Conservation (phyloP, 2,329 filamentous ascomycete species). For the Didymella segeticola region DNA sequence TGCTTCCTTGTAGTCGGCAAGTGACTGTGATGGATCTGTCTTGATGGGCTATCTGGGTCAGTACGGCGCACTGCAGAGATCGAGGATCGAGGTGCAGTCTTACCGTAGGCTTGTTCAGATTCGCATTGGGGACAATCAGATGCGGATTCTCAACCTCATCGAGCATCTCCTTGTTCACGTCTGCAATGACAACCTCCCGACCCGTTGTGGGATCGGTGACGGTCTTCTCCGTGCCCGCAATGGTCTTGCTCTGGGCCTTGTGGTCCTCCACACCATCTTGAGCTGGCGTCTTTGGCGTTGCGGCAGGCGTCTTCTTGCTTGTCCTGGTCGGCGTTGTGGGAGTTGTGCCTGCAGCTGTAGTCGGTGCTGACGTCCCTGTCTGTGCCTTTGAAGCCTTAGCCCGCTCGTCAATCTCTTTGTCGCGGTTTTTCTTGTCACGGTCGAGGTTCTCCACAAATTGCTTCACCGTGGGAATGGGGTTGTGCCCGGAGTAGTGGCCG, state of each 20-base stretch:
- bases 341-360: slow-evolving; percentile 27
- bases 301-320: slow-evolving; percentile 48
- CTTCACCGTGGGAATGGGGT: slow-evolving; percentile 86
- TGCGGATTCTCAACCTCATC: slow-evolving; percentile 74
- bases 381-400: slow-evolving; percentile 54
- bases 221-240: slow-evolving; percentile 57
- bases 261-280: slow-evolving; percentile 53
- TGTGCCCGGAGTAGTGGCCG: slow-evolving; percentile 78
- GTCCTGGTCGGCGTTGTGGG: slow-evolving; percentile 30
- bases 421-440: slow-evolving; percentile 76
- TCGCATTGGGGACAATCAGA: slow-evolving; percentile 87
- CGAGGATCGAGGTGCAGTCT: slow-evolving; percentile 31
- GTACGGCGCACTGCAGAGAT: neutral
- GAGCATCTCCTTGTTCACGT: slow-evolving; percentile 74
- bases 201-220: slow-evolving; percentile 92
- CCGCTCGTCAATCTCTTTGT: slow-evolving; percentile 72
- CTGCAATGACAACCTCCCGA: slow-evolving; percentile 83
- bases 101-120: slow-evolving; percentile 75
- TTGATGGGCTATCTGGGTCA: slow-evolving; percentile 63
- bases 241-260: slow-evolving; percentile 53
- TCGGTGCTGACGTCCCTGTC: neutral
- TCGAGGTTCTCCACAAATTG: slow-evolving; percentile 83
- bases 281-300: slow-evolving; percentile 30
- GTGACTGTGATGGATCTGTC: slow-evolving; percentile 73
- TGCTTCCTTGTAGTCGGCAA: slow-evolving; percentile 79